A percentile compares a stretch with the other conserved stretches of the same genome.
phyloP scores from a whole-genome alignment of 1,284 basidiomycete species.

The Marasmius oreades region DNA sequence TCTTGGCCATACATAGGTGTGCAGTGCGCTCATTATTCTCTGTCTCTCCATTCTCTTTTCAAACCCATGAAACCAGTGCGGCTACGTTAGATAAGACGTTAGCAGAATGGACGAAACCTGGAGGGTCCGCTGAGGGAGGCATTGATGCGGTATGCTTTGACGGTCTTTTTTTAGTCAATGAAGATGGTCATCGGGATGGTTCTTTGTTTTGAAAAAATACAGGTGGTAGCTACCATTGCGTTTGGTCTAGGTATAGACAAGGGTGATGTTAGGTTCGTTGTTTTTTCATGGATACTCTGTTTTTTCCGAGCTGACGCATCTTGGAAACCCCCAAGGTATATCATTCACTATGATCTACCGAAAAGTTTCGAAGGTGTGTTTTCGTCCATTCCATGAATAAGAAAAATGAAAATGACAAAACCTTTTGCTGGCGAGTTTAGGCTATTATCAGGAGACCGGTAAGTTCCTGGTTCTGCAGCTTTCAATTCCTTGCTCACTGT shows the following conservation, averaged over 20 bases:
- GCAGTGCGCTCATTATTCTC: too few species aligned
- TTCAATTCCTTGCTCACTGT: conserved; percentile 4
- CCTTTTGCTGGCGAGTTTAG: conserved; percentile 31
- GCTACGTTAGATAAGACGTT: conserved; percentile 56
- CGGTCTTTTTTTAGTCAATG: not conserved
- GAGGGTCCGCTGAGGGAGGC: conserved; percentile 42
- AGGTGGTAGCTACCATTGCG: conserved; percentile 60
- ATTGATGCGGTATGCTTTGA: conserved; percentile 55
- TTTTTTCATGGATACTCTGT: conserved; percentile 17
- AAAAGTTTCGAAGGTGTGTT: conserved; percentile 75
- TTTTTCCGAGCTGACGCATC: conserved; percentile 4
- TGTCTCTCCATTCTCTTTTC: too few species aligned
- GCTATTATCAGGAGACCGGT: conserved; percentile 90
- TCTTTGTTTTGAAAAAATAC: not conserved
- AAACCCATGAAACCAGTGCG: too few species aligned
- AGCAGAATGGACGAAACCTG: conserved; percentile 59
- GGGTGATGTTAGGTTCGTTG: conserved; percentile 65
- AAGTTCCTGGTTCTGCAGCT: conserved; percentile 5
- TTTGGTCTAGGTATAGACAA: conserved; percentile 93
- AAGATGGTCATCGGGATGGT: too few species aligned
- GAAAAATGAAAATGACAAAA: too few species aligned
- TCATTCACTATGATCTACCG: conserved; percentile 77
- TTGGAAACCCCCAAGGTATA: conserved; percentile 52
- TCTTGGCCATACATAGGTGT: not conserved
- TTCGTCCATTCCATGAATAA: too few species aligned